phyloP scores from a whole-genome alignment of 768 basidiomycete genomes.

The Pholiota molesta region DNA sequence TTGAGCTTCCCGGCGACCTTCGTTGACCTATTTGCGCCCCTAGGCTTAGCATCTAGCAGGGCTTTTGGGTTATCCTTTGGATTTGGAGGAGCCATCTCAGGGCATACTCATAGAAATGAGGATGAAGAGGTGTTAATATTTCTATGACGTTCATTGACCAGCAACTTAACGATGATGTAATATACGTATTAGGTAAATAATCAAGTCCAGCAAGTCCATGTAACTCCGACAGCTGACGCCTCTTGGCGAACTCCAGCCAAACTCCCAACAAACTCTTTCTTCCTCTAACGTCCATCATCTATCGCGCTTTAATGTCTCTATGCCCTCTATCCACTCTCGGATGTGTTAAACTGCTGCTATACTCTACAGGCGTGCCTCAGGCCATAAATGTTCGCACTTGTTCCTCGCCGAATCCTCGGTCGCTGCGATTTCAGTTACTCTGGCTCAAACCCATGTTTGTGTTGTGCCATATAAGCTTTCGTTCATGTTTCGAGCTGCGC shows the following conservation, averaged over 20 bases:
- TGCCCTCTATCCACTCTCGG: not conserved
- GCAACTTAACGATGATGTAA: not conserved
- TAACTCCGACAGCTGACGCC: too few species aligned
- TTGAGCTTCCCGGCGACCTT: conserved; percentile 87
- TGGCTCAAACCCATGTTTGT: too few species aligned
- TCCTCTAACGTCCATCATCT: not conserved
- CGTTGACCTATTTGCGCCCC: conserved; percentile 78
- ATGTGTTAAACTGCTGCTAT: too few species aligned
- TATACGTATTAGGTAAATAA: not conserved
- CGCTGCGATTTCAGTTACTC: too few species aligned
- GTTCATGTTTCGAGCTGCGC: too few species aligned
- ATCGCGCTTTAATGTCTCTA: not conserved
- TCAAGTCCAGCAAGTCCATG: not conserved
- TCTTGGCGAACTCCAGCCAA: too few species aligned
- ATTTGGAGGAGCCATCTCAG: conserved; percentile 20
- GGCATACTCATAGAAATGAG: not conserved
- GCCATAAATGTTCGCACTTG: too few species aligned
- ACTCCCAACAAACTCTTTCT: too few species aligned
- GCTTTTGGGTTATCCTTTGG: conserved; percentile 23
- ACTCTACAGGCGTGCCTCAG: too few species aligned
- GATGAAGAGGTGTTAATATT: not conserved
- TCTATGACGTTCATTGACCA: not conserved
- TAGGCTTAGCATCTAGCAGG: conserved; percentile 51
- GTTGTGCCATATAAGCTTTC: too few species aligned
- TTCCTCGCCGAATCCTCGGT: too few species aligned